A percentile compares a stretch with the other conserved stretches of the same genome.
Evolutionary conservation across 148 eudicot genomes (phyloP).

Genomic region (Limonium bicolor): DNA sequence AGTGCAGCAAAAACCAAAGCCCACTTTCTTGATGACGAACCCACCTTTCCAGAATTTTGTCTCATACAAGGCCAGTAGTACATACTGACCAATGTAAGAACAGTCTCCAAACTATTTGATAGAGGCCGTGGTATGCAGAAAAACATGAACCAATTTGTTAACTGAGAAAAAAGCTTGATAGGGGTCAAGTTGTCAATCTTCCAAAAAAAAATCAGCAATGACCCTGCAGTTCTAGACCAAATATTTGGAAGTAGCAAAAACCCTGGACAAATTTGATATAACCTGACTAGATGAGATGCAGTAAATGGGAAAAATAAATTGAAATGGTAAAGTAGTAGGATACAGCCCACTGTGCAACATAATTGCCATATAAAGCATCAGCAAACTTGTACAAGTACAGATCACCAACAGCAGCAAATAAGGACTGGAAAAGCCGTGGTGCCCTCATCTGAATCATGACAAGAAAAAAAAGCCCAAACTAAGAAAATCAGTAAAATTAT

Average conservation of each 20-base stretch:
- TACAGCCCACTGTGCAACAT: conserved; percentile 80
- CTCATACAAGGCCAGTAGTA: conserved; percentile 91
- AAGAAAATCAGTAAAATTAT: too few relatives aligned
- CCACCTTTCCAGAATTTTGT: conserved; percentile 18
- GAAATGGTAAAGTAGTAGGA: too few relatives aligned
- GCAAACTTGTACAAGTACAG: conserved; percentile 69
- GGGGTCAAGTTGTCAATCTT: conserved; percentile 38
- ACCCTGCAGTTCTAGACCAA: too few relatives aligned
- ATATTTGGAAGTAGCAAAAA: neutral
- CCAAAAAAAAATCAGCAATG: too few relatives aligned
- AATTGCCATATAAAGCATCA: conserved; percentile 32
- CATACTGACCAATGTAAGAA: conserved; percentile 66
- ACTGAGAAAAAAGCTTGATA: conserved; percentile 63
- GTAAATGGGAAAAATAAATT: too few relatives aligned
- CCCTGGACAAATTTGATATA: neutral
- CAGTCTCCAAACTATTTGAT: conserved; percentile 91
- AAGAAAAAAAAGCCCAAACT: neutral
- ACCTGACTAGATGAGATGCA: neutral
- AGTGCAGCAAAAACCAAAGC: conserved; percentile 66
- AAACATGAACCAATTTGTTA: conserved; percentile 91
- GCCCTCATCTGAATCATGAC: conserved; percentile 44
- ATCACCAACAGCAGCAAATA: conserved; percentile 81
- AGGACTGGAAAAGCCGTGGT: conserved; percentile 68
- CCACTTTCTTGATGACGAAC: conserved; percentile 48
- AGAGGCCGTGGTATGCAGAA: conserved; percentile 80